phyloP scores from a whole-genome alignment of 225 moss, liverwort and hornwort species.

The Lunularia cruciata region DNA sequence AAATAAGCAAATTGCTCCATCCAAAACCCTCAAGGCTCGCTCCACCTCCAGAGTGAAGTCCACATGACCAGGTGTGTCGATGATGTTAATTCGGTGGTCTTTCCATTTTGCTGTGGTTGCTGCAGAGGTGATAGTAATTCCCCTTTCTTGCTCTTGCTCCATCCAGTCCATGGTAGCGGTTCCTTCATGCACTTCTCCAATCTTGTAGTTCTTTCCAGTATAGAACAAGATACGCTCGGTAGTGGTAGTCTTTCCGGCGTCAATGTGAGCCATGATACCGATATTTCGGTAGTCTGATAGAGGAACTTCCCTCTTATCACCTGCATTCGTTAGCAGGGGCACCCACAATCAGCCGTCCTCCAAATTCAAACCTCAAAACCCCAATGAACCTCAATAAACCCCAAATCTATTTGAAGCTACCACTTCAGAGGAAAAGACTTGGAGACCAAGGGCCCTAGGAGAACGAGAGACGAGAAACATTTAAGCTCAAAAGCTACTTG shows the following conservation, averaged over 20 bases:
- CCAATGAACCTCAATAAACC: background rate
- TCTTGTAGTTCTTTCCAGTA: slow-evolving; percentile 93
- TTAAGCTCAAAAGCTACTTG: too few relatives aligned
- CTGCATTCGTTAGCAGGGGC: too few relatives aligned
- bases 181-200: slow-evolving; percentile 98
- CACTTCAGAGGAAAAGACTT: too few relatives aligned
- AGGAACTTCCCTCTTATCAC: slow-evolving; percentile 73
- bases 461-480: too few relatives aligned
- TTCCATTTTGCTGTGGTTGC: slow-evolving; percentile 98
- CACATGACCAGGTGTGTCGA: slow-evolving; percentile 93
- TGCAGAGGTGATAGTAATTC: slow-evolving; percentile 94
- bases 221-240: slow-evolving; percentile 96
- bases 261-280: slow-evolving; percentile 98
- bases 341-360: too few relatives aligned
- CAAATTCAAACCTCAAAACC: too few relatives aligned
- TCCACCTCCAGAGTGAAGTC: slow-evolving; percentile 97
- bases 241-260: slow-evolving; percentile 96
- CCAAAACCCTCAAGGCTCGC: slow-evolving; percentile 87
- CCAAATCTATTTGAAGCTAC: background rate
- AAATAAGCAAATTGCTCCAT: slow-evolving; percentile 95
- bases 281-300: slow-evolving; percentile 81
- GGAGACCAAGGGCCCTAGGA: too few relatives aligned
- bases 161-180: slow-evolving; percentile 99
- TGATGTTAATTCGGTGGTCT: slow-evolving; percentile 93
- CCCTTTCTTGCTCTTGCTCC: slow-evolving; percentile 99